Conservation (phyloP, 73 alveolate species). For the Durusdinium trenchii region DNA sequence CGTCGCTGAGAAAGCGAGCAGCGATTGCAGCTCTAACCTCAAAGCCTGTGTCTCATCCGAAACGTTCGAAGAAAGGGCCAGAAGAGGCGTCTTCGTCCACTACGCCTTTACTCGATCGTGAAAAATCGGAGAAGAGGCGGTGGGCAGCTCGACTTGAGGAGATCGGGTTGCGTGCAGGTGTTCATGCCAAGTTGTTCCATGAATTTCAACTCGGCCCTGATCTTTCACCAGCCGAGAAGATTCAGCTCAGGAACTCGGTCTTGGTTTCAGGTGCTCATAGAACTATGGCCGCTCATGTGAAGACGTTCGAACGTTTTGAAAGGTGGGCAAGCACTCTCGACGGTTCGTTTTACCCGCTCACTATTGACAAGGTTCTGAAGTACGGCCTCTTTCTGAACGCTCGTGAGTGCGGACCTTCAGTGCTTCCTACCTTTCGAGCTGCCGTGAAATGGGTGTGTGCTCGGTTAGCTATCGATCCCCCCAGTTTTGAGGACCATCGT, state of each 20-base stretch:
- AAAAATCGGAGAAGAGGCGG: neutral
- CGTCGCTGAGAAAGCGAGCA: too few species aligned
- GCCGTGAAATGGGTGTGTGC: neutral
- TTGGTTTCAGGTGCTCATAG: neutral
- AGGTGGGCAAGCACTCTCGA: neutral
- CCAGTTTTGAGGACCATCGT: neutral
- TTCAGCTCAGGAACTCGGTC: neutral
- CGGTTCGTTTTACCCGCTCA: neutral
- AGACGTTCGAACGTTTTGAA: neutral
- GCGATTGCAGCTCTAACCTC: too few species aligned
- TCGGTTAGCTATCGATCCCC: neutral
- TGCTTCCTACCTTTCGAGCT: neutral
- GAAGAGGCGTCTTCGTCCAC: neutral
- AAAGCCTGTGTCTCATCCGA: too few species aligned
- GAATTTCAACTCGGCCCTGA: neutral
- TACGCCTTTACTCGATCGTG: neutral
- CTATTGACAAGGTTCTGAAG: conserved; percentile 4
- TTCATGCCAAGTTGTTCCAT: neutral
- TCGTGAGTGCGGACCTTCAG: neutral
- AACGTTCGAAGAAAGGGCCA: too few species aligned
- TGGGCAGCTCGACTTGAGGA: neutral
- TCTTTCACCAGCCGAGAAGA: neutral
- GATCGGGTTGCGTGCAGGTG: neutral
- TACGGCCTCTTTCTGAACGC: neutral
- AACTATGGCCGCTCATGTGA: neutral